phyloP scores from a whole-genome alignment of 1,284 basidiomycete species.

The Schizopora paradoxa region DNA sequence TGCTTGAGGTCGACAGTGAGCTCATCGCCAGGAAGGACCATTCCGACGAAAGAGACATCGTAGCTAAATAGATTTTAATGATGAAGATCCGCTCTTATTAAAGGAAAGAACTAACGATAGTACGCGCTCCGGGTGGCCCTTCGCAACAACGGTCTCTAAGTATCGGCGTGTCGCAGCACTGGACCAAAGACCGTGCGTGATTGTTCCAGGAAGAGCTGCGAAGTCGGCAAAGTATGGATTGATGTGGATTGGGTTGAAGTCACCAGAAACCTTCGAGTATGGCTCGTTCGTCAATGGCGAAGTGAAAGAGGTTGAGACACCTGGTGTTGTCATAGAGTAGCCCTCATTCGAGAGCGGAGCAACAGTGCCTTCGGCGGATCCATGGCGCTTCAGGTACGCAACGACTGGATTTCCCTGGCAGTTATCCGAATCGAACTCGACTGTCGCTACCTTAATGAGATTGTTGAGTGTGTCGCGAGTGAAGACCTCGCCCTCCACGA shows the following conservation, averaged over 20 bases:
- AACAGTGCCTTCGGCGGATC: conserved; percentile 70
- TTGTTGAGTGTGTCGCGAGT: conserved; percentile 82
- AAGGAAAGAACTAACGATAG: conserved; percentile 53
- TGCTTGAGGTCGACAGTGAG: conserved; percentile 88
- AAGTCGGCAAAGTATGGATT: conserved; percentile 98
- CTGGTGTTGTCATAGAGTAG: conserved; percentile 68
- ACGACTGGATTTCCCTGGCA: conserved; percentile 91
- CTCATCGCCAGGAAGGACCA: conserved; percentile 94
- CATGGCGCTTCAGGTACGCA: conserved; percentile 90
- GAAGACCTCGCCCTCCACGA: conserved; percentile 82
- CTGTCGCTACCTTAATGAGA: conserved; percentile 81
- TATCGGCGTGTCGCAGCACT: conserved; percentile 92
- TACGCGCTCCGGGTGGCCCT: conserved; percentile 89
- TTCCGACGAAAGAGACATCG: conserved; percentile 90
- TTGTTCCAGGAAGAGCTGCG: conserved; percentile 90
- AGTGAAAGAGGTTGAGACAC: conserved; percentile 57
- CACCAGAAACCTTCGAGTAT: conserved; percentile 93
- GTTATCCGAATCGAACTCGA: conserved; percentile 84
- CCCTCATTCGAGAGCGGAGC: conserved; percentile 81
- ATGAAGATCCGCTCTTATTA: conserved; percentile 5
- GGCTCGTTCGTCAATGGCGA: conserved; percentile 89
- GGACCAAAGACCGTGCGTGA: conserved; percentile 97
- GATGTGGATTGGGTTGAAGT: conserved; percentile 97
- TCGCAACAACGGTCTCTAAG: conserved; percentile 91
- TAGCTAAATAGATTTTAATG: conserved; percentile 49